Evolutionary conservation across 352 stramenopile genomes (phyloP).

Genomic region (Blastocystis hominis): DNA sequence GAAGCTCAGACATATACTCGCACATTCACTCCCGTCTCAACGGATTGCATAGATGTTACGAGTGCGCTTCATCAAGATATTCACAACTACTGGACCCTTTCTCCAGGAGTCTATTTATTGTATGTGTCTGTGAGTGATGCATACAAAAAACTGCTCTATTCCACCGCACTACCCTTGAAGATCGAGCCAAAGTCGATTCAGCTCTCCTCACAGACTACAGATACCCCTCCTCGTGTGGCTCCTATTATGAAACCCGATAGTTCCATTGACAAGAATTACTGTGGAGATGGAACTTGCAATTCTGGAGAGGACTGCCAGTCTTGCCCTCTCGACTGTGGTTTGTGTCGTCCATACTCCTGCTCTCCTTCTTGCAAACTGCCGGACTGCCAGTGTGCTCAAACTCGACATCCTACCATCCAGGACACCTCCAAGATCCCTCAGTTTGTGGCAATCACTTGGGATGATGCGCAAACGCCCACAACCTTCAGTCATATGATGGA

Average conservation of each 20-base stretch:
- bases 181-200: neutral
- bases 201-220: neutral
- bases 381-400: neutral
- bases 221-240: slow-evolving; percentile 6
- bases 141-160: neutral
- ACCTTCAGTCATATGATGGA: slow-evolving; percentile 15
- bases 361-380: neutral
- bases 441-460: slow-evolving; percentile 42
- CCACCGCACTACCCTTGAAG: neutral
- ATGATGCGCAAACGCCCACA: slow-evolving; percentile 35
- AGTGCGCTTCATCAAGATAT: neutral
- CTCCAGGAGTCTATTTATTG: neutral
- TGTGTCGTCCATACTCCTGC: slow-evolving; percentile 3
- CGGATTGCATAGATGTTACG: neutral
- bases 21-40: neutral
- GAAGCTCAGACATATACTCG: neutral
- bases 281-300: neutral
- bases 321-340: slow-evolving; percentile 11
- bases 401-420: neutral
- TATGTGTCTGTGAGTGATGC: neutral
- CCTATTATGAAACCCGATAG: neutral
- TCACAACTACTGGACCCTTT: neutral
- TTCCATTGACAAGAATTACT: neutral
- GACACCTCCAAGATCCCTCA: neutral
- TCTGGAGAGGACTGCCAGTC: neutral